Base-by-base conservation (phyloP, 2,329 filamentous ascomycete species). In the Phialophora chinensis region DNA sequence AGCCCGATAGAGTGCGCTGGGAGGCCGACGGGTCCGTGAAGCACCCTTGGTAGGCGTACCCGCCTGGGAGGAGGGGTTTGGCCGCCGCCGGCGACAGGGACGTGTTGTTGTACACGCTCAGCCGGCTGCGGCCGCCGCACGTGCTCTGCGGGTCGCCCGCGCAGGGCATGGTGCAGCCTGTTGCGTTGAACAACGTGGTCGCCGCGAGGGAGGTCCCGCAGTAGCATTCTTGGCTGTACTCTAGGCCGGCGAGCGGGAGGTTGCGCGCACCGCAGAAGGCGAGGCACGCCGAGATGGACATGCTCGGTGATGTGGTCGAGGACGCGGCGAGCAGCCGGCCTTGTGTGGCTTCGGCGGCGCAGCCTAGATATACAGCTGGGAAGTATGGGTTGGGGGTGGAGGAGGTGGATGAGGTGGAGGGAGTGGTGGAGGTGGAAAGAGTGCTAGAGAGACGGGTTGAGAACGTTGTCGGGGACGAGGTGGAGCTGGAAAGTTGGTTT, bases 261-360 rank as follows among this genome's bases (percentile, higher is more conserved):
- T 66, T 66, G 53, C 71, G 60, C 25, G 66, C 42, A 2, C 54
- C 42, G 59, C 73, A 74, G 66, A 69, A 69, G 14, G 66, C 33
- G 17, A 69, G 53, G 54, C 72, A 85, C n/a, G 61, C 64, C 56
- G 69, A 55, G n/a, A 70, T 66, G 10, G 85, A 87, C 72, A 86
- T 76, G 12, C 77, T 71, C n/a, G 79, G 71, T 70, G 81, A 79
- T 20, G 82, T 76, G 73, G 85, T 81, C 63, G 64, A 64, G 27
- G 61, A 54, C 11, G 53, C 44, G 17, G 77, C 75, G 66, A 89
- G 80, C 61, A 87, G 85, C 20, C 72, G 66, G 27, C 68, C 58
- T 60, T 60, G 66, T 47, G 70, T 17, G 4, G 64, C 60, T 49
- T 73, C 67, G 33, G 65, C 14, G 10, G 65, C 58, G 62, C 66